phyloP scores from a whole-genome alignment of 2,329 filamentous ascomycete genomes.

The Fusarium floridanum region DNA sequence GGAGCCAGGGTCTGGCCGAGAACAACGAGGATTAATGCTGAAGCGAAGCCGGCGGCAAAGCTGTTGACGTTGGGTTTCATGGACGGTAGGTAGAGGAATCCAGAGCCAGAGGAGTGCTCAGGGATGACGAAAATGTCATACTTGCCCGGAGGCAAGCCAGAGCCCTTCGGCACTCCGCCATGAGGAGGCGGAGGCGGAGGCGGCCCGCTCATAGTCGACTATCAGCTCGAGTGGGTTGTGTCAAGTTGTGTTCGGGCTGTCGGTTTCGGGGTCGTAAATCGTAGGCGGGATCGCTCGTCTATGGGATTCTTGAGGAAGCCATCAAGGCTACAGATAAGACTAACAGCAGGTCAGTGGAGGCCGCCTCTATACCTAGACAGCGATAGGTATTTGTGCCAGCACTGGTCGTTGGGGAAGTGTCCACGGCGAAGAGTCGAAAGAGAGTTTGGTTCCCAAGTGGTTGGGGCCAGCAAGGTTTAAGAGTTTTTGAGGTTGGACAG shows the following conservation, averaged over 20 bases:
- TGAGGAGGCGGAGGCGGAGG: conserved; percentile 91
- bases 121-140: conserved; percentile 99
- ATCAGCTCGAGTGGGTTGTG: conserved; percentile 38
- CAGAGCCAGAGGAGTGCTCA: conserved; percentile 87
- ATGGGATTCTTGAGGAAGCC: conserved; percentile 48
- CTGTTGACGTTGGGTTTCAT: conserved; percentile 88
- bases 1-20: conserved; percentile 82
- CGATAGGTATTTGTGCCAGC: background rate
- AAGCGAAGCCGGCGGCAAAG: conserved; percentile 88
- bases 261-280: conserved; percentile 22
- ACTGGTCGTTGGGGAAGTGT: background rate
- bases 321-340: conserved; percentile 43
- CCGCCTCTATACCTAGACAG: conserved; percentile 1
- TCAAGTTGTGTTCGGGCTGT: conserved; percentile 17
- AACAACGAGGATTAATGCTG: conserved; percentile 78
- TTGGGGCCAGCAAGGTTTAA: conserved; percentile 28
- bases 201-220: conserved; percentile 65
- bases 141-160: conserved; percentile 84
- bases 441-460: conserved; percentile 24
- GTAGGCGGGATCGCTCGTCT: conserved; percentile 40
- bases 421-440: conserved; percentile 9
- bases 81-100: conserved; percentile 95
- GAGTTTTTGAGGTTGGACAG: conserved; percentile 30
- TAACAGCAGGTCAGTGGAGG: conserved; percentile 32
- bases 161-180: conserved; percentile 78